phyloP scores from a whole-genome alignment of 495 filamentous ascomycete species.

The Aspergillus ostianus region DNA sequence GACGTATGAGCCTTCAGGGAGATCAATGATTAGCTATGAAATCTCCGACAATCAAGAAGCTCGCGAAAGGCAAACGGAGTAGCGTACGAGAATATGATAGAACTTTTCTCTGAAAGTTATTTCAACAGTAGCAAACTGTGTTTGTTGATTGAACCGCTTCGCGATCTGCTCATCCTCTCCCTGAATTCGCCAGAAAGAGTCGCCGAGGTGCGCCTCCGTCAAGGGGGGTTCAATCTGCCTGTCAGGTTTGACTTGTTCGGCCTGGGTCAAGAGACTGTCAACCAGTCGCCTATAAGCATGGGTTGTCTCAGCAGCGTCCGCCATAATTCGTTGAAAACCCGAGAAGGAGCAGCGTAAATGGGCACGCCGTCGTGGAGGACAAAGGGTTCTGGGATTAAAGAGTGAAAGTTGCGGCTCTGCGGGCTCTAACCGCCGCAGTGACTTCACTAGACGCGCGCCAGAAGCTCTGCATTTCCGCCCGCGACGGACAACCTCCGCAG shows the following conservation, averaged over 20 bases:
- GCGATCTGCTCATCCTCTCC: slow-evolving; percentile 25
- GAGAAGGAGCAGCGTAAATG: not conserved
- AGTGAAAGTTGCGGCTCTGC: slow-evolving; percentile 32
- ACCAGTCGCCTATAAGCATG: slow-evolving; percentile 55
- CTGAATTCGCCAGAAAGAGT: slow-evolving; percentile 37
- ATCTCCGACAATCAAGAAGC: not conserved
- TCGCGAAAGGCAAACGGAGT: not conserved
- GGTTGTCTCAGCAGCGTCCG: slow-evolving; percentile 52
- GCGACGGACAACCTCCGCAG: slow-evolving; percentile 29
- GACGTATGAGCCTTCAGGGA: slow-evolving; percentile 58
- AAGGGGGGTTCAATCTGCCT: slow-evolving; percentile 76
- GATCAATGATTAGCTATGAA: slow-evolving; percentile 20
- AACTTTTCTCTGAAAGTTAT: slow-evolving; percentile 76
- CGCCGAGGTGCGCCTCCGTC: slow-evolving; percentile 49
- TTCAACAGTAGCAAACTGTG: slow-evolving; percentile 67
- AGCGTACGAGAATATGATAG: slow-evolving; percentile 68
- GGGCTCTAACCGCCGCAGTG: slow-evolving; percentile 22
- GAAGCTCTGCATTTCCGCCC: slow-evolving; percentile 23
- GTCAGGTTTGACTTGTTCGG: slow-evolving; percentile 61
- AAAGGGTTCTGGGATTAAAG: slow-evolving; percentile 6
- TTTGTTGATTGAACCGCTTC: slow-evolving; percentile 35
- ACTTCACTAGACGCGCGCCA: slow-evolving; percentile 25
- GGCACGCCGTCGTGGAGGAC: slow-evolving; percentile 7
- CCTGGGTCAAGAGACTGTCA: slow-evolving; percentile 60
- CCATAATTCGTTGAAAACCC: slow-evolving; percentile 37